Evolutionary conservation across 2,329 filamentous ascomycete genomes (phyloP).

Genomic region (Diaporthe aspalathi): DNA sequence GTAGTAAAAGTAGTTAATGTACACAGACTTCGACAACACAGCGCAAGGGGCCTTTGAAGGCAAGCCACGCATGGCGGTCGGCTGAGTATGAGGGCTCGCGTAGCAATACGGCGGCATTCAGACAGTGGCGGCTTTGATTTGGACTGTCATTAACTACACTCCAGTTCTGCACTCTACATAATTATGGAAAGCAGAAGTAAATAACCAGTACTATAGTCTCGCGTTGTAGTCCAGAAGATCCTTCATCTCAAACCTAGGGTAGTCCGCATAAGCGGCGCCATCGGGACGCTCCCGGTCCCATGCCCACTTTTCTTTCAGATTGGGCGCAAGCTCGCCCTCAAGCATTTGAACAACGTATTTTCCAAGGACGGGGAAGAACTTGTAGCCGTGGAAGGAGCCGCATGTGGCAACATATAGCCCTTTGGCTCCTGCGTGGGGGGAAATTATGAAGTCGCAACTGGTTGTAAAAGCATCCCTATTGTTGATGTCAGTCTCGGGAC

Average conservation of each 20-base stretch:
- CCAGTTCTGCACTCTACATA: background rate
- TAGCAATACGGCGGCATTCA: too few species aligned
- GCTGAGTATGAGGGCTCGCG: too few species aligned
- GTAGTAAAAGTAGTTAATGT: too few species aligned
- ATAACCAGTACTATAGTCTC: background rate
- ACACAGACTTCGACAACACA: too few species aligned
- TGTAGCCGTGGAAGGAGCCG: constrained; percentile 75
- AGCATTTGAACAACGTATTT: constrained; percentile 70
- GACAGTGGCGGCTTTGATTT: background rate
- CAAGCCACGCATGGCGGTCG: too few species aligned
- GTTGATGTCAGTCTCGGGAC: background rate
- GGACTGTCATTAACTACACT: background rate
- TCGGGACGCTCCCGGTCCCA: constrained; percentile 71
- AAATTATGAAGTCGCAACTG: constrained; percentile 71
- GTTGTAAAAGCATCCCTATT: constrained; percentile 73
- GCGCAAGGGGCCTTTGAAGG: too few species aligned
- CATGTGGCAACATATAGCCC: constrained; percentile 73
- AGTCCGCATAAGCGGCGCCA: constrained; percentile 63
- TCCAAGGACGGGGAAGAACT: constrained; percentile 74
- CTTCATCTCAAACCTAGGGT: constrained; percentile 67
- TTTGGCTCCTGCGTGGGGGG: constrained; percentile 61
- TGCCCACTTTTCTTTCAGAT: constrained; percentile 62
- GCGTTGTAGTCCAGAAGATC: constrained; percentile 55
- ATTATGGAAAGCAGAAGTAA: too few species aligned
- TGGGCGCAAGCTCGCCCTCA: constrained; percentile 56